phyloP scores from a whole-genome alignment of 2,329 filamentous ascomycete genomes.

The Didymella lethalis region DNA sequence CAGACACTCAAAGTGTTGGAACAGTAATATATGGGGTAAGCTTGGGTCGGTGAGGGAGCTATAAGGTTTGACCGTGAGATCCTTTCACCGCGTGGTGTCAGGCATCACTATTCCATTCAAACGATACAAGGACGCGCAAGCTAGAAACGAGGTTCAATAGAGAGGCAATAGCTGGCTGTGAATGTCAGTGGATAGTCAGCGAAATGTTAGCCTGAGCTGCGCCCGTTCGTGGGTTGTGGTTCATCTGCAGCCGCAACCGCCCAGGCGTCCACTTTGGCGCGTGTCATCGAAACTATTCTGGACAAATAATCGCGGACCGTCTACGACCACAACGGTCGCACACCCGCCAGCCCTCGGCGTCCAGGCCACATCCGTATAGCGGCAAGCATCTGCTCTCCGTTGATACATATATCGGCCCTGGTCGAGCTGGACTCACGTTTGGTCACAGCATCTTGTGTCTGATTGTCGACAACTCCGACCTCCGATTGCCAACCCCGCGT shows the following conservation, averaged over 20 bases:
- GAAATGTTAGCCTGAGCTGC: slow-evolving; percentile 23
- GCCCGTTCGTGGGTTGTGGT: slow-evolving; percentile 20
- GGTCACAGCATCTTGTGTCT: slow-evolving; percentile 20
- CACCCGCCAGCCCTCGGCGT: slow-evolving; percentile 18
- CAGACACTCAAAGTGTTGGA: background rate
- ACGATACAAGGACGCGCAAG: slow-evolving; percentile 1
- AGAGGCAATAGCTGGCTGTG: slow-evolving; percentile 3
- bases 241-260: slow-evolving; percentile 28
- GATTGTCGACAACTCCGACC: slow-evolving; percentile 7
- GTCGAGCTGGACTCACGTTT: background rate
- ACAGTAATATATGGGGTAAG: slow-evolving; percentile 5
- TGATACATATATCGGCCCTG: background rate
- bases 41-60: slow-evolving; percentile 1
- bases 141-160: background rate
- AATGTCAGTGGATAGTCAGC: slow-evolving; percentile 19
- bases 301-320: slow-evolving; percentile 42
- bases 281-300: slow-evolving; percentile 32
- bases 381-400: slow-evolving; percentile 11
- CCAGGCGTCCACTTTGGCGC: slow-evolving; percentile 33
- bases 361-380: slow-evolving; percentile 22
- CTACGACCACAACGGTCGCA: slow-evolving; percentile 16
- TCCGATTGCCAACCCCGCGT: slow-evolving; percentile 7
- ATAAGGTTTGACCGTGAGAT: slow-evolving; percentile 2
- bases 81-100: slow-evolving; percentile 15
- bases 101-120: slow-evolving; percentile 18